Conservation (phyloP, 139 green algal species). For the Chlorella sp. region DNA sequence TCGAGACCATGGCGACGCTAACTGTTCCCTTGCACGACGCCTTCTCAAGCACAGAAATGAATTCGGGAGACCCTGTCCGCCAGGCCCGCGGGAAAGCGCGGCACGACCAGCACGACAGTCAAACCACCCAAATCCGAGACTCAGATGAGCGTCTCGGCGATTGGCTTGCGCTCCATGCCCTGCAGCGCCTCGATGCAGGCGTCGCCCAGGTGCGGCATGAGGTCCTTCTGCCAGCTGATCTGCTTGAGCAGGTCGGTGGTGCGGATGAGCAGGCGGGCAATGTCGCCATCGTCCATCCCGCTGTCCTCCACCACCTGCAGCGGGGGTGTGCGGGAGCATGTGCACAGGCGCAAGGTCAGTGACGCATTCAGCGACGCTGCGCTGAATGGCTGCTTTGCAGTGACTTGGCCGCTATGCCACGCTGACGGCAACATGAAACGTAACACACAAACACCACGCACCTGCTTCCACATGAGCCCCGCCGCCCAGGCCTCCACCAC, state of each 20-base stretch:
- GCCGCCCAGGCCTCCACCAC: constrained; percentile 78
- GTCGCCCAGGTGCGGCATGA: constrained; percentile 46
- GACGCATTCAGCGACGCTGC: too few relatives aligned
- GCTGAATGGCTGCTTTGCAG: too few relatives aligned
- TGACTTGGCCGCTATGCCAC: too few relatives aligned
- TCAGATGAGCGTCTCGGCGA: constrained; percentile 57
- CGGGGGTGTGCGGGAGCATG: background rate
- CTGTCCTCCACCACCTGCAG: constrained; percentile 52
- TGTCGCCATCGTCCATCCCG: constrained; percentile 78
- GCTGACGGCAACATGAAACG: too few relatives aligned
- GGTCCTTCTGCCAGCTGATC: constrained; percentile 32
- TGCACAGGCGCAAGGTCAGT: background rate
- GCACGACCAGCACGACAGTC: background rate
- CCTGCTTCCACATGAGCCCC: constrained; percentile 52
- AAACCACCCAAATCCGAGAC: background rate
- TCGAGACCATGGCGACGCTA: background rate
- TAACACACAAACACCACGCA: too few relatives aligned
- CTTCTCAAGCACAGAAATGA: background rate
- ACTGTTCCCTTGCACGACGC: background rate
- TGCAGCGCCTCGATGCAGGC: constrained; percentile 43
- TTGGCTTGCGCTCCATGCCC: constrained; percentile 66
- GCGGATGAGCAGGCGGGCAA: constrained; percentile 73
- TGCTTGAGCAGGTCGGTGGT: constrained; percentile 77
- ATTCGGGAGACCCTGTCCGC: too few relatives aligned
- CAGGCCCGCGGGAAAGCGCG: background rate